Base-by-base conservation (phyloP, 345 rosid genomes). In the Punica granatum region DNA sequence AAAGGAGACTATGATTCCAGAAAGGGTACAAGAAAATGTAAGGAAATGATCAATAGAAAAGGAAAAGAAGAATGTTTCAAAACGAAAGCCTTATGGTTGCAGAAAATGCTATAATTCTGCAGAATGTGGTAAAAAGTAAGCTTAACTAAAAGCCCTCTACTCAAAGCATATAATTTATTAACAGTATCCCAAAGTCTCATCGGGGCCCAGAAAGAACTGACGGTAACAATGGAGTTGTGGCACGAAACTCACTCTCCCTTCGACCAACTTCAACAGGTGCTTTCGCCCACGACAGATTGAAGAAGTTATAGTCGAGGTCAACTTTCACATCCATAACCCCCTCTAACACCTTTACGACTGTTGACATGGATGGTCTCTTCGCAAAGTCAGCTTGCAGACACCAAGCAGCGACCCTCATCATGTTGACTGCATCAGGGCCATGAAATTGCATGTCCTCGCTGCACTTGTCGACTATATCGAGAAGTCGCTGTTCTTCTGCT, bases 381-480 rank as follows among this genome's bases (percentile, higher is more conserved):
- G 4, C 36, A 3, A 21, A 15, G 44, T 69, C 72, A 33, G 36
- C 41, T 44, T 69, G 72, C 66, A 60, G 60, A 61, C 66, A 69
- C 65, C 71, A 69, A 0, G 56, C 30, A 7, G 65, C 65, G 6
- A 69, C 23, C 43, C 35, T 69, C 56, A 69, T 60, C 41, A 60
- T 44, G 16, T 14, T 1, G 3, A 69, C 28, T 21, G 26, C 56
- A 0, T 60, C 53, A 21, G 41, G 25, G 58, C n/a, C 56, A 1
- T 68, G 16, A 37, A 59, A 7, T 9, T 58, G 36, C 41, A 68
- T 59, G 6, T 59, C 65, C 14, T 30, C 64, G 16, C 41, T 30
- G 12, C 43, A 32, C 49, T 42, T 43, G 2, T 41, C 33, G n/a
- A 69, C 32, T 33, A 69, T 60, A 18, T 69, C 66, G 26, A 42